Base-by-base conservation (phyloP, 805 yeast species). In the Candida easanensis region DNA sequence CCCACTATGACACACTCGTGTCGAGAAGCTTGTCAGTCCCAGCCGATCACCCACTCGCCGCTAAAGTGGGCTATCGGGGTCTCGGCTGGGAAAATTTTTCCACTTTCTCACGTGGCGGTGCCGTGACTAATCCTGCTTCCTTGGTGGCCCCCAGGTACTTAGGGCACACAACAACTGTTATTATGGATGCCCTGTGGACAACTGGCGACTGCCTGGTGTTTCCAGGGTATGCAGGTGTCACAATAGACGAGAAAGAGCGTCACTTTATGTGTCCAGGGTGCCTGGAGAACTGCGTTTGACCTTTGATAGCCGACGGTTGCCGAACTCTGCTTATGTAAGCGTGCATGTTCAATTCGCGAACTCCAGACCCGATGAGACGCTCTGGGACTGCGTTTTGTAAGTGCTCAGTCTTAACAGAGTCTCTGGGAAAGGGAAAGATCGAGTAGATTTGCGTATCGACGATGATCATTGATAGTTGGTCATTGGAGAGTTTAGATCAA, bases 231-330 rank as follows among this genome's bases (percentile, higher is more conserved):
- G n/a, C 15, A 27, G 15, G 15, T n/a, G 6, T n/a, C 15, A 9
- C 31, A 10, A 27, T 14, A 10, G 5, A 8, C 10, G 25, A 10
- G 25, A 4, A 33, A 21, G 25, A 3, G 38, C 15, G 30, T 23
- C 30, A 35, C 8, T 15, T 10, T 35, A 14, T 23, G 14, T 8
- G 10, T 10, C 27, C 31, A 10, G n/a, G 25, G 16, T 19, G 36
- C 25, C 5, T 18, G 13, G 6, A 10, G 20, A 9, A 18, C 13
- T 15, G 18, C 20, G 14, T 34, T 16, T 6, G 20, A 15, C 45
- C 45, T 22, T 23, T 17, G 30, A 15, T 38, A 43, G 28, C 46
- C 46, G 40, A 22, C 33, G 19, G 28, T 43, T 38, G 37, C 46
- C 46, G 46, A 17, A 8, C 9, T 22, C 21, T 28, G 30, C 17